Evolutionary conservation across 257 asterid genomes (phyloP), one percentile per base, ranked within the genome.

Genomic region (Haberlea rhodopensis): DNA sequence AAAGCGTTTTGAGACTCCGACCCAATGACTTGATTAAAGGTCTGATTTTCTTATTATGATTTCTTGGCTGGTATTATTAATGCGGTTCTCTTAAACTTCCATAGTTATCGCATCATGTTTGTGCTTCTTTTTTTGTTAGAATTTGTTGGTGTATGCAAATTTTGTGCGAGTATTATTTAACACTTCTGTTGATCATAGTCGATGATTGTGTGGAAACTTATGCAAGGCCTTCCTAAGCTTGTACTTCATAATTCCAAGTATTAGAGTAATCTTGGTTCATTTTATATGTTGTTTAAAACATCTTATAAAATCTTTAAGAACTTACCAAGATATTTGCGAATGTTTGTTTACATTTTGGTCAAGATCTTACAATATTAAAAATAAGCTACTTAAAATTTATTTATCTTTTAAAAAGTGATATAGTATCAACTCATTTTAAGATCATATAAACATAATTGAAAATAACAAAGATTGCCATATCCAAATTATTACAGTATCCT

Each of bases 1-100:
- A 73, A 90, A 81, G 84, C 84, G 74, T 25, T 89, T 87, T 64
- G 84, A 89, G 77, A 84, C 80, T 19, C 66, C 75, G 66, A 87
- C 80, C 49, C 73, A 75, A 70, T 83, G 71, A 62, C 59, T 63
- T 63, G 67, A 67, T 69, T 19, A 8, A 75, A 81, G 91, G 85
- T 80, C 58, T 24, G 27, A 34, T 40, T 63, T 32, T 23, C 40
- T 48, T 25, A 57, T 57, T 52, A 6, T 48, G 21, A 29, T 54
- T 45, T 15, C 16, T 71, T 70, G 40, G 40, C 18, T 60, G 65
- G 6, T 65, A 9, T 51, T 46, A n/a, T 20, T 9, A 53, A 57
- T 71, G 61, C 53, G 11, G 24, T 40, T n/a, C 18, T 63, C 57
- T 62, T 25, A 61, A 55, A 40, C 63, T 48, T 60, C 29, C 53